Evolutionary conservation across 257 asterid species (phyloP), one percentile per base, ranked within the genome.

Genomic region (Misopates orontium): DNA sequence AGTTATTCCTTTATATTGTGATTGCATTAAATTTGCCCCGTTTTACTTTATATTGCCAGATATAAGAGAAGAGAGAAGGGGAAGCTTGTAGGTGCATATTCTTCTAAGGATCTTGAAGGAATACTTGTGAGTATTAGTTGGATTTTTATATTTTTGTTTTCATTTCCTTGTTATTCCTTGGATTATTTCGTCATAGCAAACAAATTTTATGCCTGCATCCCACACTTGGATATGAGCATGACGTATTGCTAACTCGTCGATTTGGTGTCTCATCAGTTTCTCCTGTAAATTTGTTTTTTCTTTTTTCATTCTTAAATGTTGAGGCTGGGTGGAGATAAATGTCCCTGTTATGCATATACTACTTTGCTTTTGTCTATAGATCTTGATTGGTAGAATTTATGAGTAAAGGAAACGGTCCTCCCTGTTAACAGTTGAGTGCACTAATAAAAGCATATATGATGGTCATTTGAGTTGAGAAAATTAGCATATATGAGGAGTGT

Each of bases 61-160:
- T 90, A 94, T 79, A 82, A 88, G 84, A 90, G 69, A 71, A 80
- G 99, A 73, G 99, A 94, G 80, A 87, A 69, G 78, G 99, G 96
- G 57, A 94, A 94, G 83, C 85, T 69, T 60, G 96, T 90, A 68
- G 74, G 72, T 19, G 76, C 75, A 60, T 94, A 90, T 73, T 86
- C 99, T 66, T 76, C 96, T 39, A 69, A 83, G 81, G 97, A 94
- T 81, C 97, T 94, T 75, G 95, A 88, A 78, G 97, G 96, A 75
- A 94, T 94, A 74, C 96, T 94, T 56, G 97, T 88, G 70, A 83
- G 99, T 76, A 24, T 24, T 16, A 4, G 42, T 64, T 51, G 18
- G n/a, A 22, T 28, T 24, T 20, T 24, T n/a, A n/a, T n/a, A n/a
- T n/a, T n/a, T n/a, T n/a, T n/a, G n/a, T 18, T 57, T 14, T 7